Evolutionary conservation across 2,329 filamentous ascomycete species (phyloP).

Genomic region (Periconia sp.): DNA sequence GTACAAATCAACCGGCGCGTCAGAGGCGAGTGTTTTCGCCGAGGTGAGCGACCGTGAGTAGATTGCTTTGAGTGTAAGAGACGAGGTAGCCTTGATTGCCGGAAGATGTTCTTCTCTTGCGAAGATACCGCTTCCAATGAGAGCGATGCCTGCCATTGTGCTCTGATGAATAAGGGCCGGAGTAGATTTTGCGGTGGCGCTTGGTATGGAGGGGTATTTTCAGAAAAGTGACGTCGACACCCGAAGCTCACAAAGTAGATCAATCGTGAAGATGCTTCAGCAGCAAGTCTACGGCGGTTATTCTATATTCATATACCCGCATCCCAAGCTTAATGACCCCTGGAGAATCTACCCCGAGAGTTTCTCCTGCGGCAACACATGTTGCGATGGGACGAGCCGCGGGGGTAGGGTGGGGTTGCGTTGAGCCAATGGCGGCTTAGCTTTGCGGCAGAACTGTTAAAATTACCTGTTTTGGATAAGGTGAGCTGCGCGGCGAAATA

Average conservation of each 20-base stretch:
- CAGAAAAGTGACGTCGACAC: too few relatives aligned
- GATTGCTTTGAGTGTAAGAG: constrained; percentile 67
- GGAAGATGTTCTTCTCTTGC: constrained; percentile 66
- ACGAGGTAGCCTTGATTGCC: constrained; percentile 61
- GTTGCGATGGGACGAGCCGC: neutral
- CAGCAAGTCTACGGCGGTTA: too few relatives aligned
- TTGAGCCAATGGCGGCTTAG: neutral
- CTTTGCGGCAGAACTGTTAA: neutral
- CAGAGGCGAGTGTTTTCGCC: constrained; percentile 51
- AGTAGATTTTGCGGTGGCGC: neutral
- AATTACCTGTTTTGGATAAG: constrained; percentile 3
- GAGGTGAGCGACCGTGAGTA: constrained; percentile 69
- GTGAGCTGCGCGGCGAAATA: too few relatives aligned
- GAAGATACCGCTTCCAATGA: constrained; percentile 70
- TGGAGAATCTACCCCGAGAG: too few relatives aligned
- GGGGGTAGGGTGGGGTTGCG: neutral
- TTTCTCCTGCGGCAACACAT: too few relatives aligned
- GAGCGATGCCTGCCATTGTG: constrained; percentile 59
- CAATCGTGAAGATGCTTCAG: too few relatives aligned
- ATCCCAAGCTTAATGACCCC: neutral
- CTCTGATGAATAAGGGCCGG: neutral
- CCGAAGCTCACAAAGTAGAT: too few relatives aligned
- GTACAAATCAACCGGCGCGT: constrained; percentile 61
- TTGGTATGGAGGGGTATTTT: neutral
- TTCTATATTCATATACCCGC: neutral